phyloP scores from a whole-genome alignment of 768 basidiomycete species.

The Dentipellis sp. region DNA sequence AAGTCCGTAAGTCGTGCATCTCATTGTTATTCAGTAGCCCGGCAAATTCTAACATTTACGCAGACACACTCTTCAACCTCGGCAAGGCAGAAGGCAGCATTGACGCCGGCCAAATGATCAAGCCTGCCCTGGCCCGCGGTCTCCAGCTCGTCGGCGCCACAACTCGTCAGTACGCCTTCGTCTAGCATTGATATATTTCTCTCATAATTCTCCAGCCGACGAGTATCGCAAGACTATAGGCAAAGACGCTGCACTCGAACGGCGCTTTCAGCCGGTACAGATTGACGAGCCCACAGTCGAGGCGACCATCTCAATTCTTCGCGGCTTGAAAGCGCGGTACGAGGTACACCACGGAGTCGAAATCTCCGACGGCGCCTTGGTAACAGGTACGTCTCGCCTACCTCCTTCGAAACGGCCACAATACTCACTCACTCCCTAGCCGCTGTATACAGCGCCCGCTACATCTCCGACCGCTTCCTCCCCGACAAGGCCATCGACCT shows the following conservation, averaged over 20 bases:
- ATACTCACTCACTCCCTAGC: conserved; percentile 31
- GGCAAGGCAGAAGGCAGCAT: conserved; percentile 90
- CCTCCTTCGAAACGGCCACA: background rate
- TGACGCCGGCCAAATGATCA: conserved; percentile 91
- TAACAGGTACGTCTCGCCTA: conserved; percentile 50
- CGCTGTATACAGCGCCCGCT: conserved; percentile 75
- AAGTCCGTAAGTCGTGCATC: conserved; percentile 66
- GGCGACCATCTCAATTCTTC: conserved; percentile 77
- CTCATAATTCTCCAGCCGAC: conserved; percentile 39
- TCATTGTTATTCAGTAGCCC: background rate
- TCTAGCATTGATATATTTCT: background rate
- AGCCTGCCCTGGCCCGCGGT: conserved; percentile 81
- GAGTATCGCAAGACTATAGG: conserved; percentile 89
- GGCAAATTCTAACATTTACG: background rate
- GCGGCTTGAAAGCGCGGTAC: conserved; percentile 76
- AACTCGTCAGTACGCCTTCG: conserved; percentile 46
- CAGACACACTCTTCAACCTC: conserved; percentile 76
- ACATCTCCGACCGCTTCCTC: conserved; percentile 80
- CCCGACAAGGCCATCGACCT: conserved; percentile 92
- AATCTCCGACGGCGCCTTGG: conserved; percentile 80
- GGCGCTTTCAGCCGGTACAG: conserved; percentile 82
- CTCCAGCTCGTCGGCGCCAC: conserved; percentile 87
- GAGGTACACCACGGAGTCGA: conserved; percentile 93
- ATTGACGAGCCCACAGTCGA: conserved; percentile 87
- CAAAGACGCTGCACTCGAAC: conserved; percentile 86